Percentiles rank a stretch among this genome's conserved stretches.
Evolutionary conservation across 192 early-diverging fungal genomes (phyloP).

Genomic region (Oehlia diaphana): DNA sequence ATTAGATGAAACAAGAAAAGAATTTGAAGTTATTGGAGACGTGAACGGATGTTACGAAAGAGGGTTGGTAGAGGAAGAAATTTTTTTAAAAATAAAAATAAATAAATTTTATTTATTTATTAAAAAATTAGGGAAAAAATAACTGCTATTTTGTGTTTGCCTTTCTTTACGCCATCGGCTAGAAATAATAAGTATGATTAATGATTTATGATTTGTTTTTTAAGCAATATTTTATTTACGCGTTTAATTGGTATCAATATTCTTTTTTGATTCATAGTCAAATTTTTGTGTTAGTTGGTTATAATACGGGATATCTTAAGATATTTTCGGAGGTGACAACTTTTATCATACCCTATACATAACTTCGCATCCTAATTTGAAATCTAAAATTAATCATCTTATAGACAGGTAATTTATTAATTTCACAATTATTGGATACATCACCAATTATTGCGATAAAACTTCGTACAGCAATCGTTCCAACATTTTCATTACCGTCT

Average conservation of each 20-base stretch:
- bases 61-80: not conserved
- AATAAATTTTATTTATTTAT: not conserved
- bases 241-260: not conserved
- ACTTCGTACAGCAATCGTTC: constrained; percentile 42
- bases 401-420: constrained; percentile 49
- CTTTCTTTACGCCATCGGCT: constrained; percentile 50
- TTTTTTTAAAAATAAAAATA: not conserved
- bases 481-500: constrained; percentile 24
- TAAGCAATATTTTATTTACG: not conserved
- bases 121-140: constrained; percentile 43
- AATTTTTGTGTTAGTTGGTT: constrained; percentile 52
- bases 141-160: constrained; percentile 51
- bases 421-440: constrained; percentile 50
- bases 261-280: constrained; percentile 34
- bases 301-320: constrained; percentile 55
- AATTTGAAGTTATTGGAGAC: not conserved
- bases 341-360: not conserved
- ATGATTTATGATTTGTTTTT: not conserved
- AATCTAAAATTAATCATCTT: not conserved
- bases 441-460: constrained; percentile 50
- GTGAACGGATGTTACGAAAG: not conserved
- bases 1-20: not conserved
- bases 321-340: constrained; percentile 50
- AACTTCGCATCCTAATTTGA: not conserved
- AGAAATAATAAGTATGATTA: constrained; percentile 42